These are phyloP conservation scores for Penicillium cinerascens DNA, from an alignment of 495 filamentous ascomycete genomes.

Conservation along the genomic window DNA sequence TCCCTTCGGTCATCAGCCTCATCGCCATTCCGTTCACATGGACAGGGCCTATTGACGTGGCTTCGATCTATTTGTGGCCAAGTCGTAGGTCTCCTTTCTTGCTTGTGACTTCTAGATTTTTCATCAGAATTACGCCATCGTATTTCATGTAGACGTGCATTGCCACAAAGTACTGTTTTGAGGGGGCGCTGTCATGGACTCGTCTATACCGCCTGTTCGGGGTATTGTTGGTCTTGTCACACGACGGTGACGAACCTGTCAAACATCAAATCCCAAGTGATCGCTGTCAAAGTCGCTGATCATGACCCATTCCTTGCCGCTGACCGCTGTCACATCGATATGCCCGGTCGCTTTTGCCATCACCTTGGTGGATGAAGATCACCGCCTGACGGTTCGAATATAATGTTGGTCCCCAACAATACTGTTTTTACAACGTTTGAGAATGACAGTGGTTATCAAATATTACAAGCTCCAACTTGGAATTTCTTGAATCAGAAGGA, in stretches of 20 bases:
- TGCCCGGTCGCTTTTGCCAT: slow-evolving; percentile 8
- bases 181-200: slow-evolving; percentile 1
- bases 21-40: slow-evolving; percentile 21
- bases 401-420: slow-evolving; percentile 12
- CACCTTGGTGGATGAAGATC: background rate
- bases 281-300: slow-evolving; percentile 1
- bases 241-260: slow-evolving; percentile 20
- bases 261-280: slow-evolving; percentile 20
- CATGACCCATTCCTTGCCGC: background rate
- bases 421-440: background rate
- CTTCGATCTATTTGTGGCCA: slow-evolving; percentile 15
- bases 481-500: background rate
- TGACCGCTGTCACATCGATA: slow-evolving; percentile 4
- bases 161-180: background rate
- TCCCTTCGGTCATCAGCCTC: slow-evolving; percentile 19
- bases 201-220: slow-evolving; percentile 14
- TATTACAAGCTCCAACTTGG: background rate
- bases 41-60: slow-evolving; percentile 23
- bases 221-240: slow-evolving; percentile 18
- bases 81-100: background rate
- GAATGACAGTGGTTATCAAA: background rate
- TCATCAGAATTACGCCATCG: background rate
- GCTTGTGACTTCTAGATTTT: slow-evolving; percentile 11
- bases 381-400: background rate
- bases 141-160: background rate